These are phyloP conservation scores for Ceratocystis huliohia DNA, from an alignment of 2,329 filamentous ascomycete genomes.

Conservation along the genomic window DNA sequence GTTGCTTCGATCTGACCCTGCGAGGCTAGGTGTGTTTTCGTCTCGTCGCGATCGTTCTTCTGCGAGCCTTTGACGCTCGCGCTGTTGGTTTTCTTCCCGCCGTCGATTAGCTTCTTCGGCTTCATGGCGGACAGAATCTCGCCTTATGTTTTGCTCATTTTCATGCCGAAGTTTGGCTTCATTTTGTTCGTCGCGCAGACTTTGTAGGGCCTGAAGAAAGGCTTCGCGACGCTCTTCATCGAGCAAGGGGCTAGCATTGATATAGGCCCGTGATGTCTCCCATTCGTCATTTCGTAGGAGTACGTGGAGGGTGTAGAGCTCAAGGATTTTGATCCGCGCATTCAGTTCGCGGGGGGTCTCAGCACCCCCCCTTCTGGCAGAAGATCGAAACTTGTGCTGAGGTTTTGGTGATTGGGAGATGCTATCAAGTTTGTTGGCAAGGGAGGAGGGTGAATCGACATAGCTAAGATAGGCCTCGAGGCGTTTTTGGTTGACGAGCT, in stretches of 20 bases:
- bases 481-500: constrained; percentile 71
- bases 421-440: constrained; percentile 48
- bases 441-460: constrained; percentile 53
- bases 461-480: constrained; percentile 72
- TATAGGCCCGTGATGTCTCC: constrained; percentile 90
- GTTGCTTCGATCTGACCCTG: constrained; percentile 27
- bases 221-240: constrained; percentile 86
- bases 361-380: constrained; percentile 48
- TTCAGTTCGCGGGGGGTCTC: constrained; percentile 75
- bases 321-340: constrained; percentile 78
- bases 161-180: constrained; percentile 54
- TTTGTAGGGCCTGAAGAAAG: constrained; percentile 75
- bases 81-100: constrained; percentile 47
- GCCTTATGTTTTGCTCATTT: constrained; percentile 44
- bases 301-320: constrained; percentile 89
- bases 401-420: constrained; percentile 29
- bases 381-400: constrained; percentile 33
- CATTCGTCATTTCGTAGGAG: constrained; percentile 89
- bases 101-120: constrained; percentile 45
- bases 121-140: constrained; percentile 44
- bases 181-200: constrained; percentile 69
- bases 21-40: constrained; percentile 38
- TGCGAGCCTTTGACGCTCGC: constrained; percentile 40
- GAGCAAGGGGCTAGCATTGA: constrained; percentile 69
- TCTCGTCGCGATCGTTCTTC: constrained; percentile 37